phyloP scores from a whole-genome alignment of 2,329 filamentous ascomycete species.

The Alternaria sp. region DNA sequence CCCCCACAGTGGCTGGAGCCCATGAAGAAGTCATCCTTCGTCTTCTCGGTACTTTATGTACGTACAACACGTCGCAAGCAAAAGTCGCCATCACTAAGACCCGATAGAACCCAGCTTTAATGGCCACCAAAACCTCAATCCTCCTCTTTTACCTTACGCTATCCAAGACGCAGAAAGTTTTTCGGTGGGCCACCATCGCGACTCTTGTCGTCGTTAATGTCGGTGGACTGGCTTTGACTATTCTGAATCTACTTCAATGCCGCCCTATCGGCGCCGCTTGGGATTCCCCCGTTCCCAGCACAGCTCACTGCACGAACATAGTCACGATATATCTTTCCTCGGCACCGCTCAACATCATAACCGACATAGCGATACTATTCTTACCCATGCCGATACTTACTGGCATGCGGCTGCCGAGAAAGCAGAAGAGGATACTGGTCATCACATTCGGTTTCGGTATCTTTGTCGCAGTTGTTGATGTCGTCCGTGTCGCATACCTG shows the following conservation, averaged over 20 bases:
- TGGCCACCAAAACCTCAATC: slow-evolving; percentile 93
- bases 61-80: slow-evolving; percentile 30
- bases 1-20: slow-evolving; percentile 57
- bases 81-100: slow-evolving; percentile 26
- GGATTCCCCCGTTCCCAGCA: slow-evolving; percentile 55
- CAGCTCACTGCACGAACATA: slow-evolving; percentile 66
- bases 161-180: slow-evolving; percentile 77
- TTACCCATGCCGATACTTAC: slow-evolving; percentile 83
- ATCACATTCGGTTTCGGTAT: slow-evolving; percentile 86
- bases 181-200: slow-evolving; percentile 82
- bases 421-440: slow-evolving; percentile 87
- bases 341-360: slow-evolving; percentile 89
- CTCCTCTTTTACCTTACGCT: slow-evolving; percentile 88
- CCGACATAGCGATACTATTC: slow-evolving; percentile 85
- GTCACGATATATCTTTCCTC: slow-evolving; percentile 74
- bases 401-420: slow-evolving; percentile 80
- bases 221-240: slow-evolving; percentile 78
- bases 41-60: slow-evolving; percentile 68
- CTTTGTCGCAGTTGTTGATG: slow-evolving; percentile 87
- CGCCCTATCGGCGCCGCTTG: slow-evolving; percentile 76
- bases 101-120: slow-evolving; percentile 81
- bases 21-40: slow-evolving; percentile 67
- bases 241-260: slow-evolving; percentile 90
- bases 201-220: slow-evolving; percentile 80
- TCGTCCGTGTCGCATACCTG: slow-evolving; percentile 87